Evolutionary conservation across 1,284 basidiomycete species (phyloP).

Genomic region (Amylostereum areolatum): DNA sequence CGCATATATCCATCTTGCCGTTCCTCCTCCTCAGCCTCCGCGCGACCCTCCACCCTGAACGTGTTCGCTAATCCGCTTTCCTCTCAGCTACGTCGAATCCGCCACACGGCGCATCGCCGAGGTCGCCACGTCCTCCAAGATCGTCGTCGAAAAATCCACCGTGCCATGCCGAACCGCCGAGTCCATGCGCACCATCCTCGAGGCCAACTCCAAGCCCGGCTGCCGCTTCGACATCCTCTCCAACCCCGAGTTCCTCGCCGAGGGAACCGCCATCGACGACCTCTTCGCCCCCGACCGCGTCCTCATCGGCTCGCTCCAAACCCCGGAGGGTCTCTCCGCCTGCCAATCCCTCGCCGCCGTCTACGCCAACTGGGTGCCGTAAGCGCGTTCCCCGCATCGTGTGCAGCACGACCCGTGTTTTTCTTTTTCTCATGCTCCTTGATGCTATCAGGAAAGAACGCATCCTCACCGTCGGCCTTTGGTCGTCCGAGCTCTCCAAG

Average conservation of each 20-base stretch:
- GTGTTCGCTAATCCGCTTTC: background rate
- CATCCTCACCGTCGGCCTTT: constrained; percentile 93
- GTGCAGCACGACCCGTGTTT: no score
- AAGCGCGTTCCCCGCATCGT: constrained; percentile 25
- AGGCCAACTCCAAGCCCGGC: constrained; percentile 91
- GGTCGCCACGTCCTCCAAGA: constrained; percentile 89
- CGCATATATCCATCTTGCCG: no score
- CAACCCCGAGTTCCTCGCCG: constrained; percentile 98
- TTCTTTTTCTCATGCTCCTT: no score
- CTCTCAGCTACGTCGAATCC: constrained; percentile 84
- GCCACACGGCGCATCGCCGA: constrained; percentile 95
- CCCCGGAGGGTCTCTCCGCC: constrained; percentile 78
- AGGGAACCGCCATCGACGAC: constrained; percentile 93
- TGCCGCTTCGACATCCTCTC: constrained; percentile 97
- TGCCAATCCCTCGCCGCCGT: constrained; percentile 73
- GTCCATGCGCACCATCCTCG: constrained; percentile 98
- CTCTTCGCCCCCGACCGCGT: constrained; percentile 91
- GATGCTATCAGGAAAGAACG: constrained; percentile 47
- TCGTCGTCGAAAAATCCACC: constrained; percentile 99
- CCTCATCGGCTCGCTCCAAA: constrained; percentile 93
- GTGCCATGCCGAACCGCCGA: constrained; percentile 98
- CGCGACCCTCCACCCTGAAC: background rate
- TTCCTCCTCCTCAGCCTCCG: no score
- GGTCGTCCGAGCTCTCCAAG: constrained; percentile 98
- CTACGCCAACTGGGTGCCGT: constrained; percentile 96